A percentile compares a stretch with the other conserved stretches of the same genome.
These are phyloP conservation scores for Calonectria honghensis DNA, from an alignment of 2,329 filamentous ascomycete species.

Conservation along the genomic window DNA sequence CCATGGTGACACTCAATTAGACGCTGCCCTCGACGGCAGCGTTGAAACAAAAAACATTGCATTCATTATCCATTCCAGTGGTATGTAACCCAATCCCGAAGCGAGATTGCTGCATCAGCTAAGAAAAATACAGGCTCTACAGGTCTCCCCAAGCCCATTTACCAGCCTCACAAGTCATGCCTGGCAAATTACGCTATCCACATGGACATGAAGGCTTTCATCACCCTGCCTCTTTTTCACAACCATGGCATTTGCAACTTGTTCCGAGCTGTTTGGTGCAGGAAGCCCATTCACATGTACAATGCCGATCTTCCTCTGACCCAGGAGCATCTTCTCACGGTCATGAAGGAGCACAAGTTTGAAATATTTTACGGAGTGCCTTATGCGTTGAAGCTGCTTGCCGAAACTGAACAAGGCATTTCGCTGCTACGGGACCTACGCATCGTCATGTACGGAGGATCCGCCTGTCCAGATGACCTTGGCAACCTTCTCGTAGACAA, in stretches of 20 bases:
- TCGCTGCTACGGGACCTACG: slow-evolving; percentile 66
- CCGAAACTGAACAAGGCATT: slow-evolving; percentile 73
- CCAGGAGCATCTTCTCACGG: slow-evolving; percentile 64
- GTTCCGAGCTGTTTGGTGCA: slow-evolving; percentile 70
- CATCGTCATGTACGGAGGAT: slow-evolving; percentile 74
- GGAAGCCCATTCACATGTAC: slow-evolving; percentile 71
- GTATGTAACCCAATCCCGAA: slow-evolving; percentile 43
- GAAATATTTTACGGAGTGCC: slow-evolving; percentile 77
- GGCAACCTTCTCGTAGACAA: slow-evolving; percentile 71
- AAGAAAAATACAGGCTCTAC: slow-evolving; percentile 68
- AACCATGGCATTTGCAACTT: slow-evolving; percentile 74
- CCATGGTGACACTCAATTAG: slow-evolving; percentile 56
- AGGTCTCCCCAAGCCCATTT: slow-evolving; percentile 78
- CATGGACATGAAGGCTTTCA: slow-evolving; percentile 68
- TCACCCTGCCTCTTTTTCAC: slow-evolving; percentile 76
- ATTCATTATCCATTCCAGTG: slow-evolving; percentile 60
- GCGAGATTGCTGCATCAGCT: slow-evolving; percentile 50
- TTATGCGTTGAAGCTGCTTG: slow-evolving; percentile 77
- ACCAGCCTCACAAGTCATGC: slow-evolving; percentile 70
- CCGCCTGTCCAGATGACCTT: slow-evolving; percentile 74
- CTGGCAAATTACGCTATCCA: slow-evolving; percentile 67
- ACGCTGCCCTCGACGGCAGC: slow-evolving; percentile 38
- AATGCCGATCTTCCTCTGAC: slow-evolving; percentile 75
- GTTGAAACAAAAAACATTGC: slow-evolving; percentile 54
- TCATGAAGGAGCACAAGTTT: slow-evolving; percentile 62